A percentile compares a stretch with the other conserved stretches of the same genome.
These are phyloP conservation scores for Dryas drummondii DNA, from an alignment of 306 rosid species.

Conservation along the genomic window DNA sequence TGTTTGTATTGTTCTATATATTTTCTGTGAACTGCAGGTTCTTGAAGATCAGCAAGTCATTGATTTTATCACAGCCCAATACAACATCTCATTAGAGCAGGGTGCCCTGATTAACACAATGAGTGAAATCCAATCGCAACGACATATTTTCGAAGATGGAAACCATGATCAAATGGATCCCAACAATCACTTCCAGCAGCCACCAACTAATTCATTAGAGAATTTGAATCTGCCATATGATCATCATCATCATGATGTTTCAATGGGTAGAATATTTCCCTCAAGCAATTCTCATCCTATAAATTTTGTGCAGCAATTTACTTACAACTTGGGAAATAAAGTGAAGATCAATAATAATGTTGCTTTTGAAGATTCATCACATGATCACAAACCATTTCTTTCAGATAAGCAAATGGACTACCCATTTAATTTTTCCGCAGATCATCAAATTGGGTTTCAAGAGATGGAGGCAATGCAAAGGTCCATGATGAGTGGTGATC, in stretches of 20 bases:
- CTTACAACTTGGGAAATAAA: slow-evolving; percentile 36
- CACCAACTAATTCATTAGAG: slow-evolving; percentile 33
- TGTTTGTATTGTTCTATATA: not conserved
- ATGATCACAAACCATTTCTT: slow-evolving; percentile 38
- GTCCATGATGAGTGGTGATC: slow-evolving; percentile 27
- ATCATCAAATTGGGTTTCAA: slow-evolving; percentile 25
- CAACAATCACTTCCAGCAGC: slow-evolving; percentile 10
- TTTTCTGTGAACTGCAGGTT: slow-evolving; percentile 40
- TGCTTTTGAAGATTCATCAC: slow-evolving; percentile 43
- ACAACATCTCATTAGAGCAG: slow-evolving; percentile 43
- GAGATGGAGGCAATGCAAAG: slow-evolving; percentile 37
- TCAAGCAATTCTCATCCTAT: slow-evolving; percentile 41
- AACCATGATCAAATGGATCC: slow-evolving; percentile 38
- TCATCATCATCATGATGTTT: not conserved
- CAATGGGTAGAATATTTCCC: slow-evolving; percentile 28
- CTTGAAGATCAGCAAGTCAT: slow-evolving; percentile 64
- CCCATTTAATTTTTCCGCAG: slow-evolving; percentile 27
- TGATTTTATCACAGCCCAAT: slow-evolving; percentile 54
- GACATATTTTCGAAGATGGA: slow-evolving; percentile 23
- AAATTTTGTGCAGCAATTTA: slow-evolving; percentile 60
- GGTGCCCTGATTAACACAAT: slow-evolving; percentile 36
- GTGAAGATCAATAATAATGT: slow-evolving; percentile 29
- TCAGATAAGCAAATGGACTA: slow-evolving; percentile 38
- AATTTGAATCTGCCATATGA: slow-evolving; percentile 40
- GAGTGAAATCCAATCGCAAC: slow-evolving; percentile 43